These are phyloP conservation scores for Populus nigra DNA, from an alignment of 345 rosid genomes.

Conservation along the genomic window DNA sequence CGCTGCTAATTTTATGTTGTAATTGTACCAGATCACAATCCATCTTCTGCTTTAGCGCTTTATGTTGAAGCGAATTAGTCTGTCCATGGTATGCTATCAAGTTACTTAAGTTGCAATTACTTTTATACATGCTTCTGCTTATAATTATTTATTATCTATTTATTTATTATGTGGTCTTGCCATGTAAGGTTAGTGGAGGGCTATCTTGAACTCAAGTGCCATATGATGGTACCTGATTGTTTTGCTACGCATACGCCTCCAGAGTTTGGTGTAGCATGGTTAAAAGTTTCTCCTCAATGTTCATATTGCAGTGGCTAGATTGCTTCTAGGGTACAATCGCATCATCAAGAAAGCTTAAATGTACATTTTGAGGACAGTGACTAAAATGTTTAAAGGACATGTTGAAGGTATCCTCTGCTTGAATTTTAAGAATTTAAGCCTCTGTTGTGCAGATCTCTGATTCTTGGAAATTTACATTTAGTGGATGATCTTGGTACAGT, in stretches of 20 bases:
- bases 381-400: neutral
- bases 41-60: conserved; percentile 41
- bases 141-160: neutral
- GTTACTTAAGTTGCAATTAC: conserved; percentile 3
- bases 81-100: conserved; percentile 26
- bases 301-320: conserved; percentile 4
- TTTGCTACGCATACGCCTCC: neutral
- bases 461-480: neutral
- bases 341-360: conserved; percentile 9
- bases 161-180: neutral
- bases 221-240: conserved; percentile 5
- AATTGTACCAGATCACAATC: conserved; percentile 33
- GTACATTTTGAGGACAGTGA: conserved; percentile 8
- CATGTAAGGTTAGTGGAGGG: conserved; percentile 34
- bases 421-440: conserved; percentile 1
- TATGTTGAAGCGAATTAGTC: conserved; percentile 27
- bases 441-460: conserved; percentile 1
- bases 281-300: conserved; percentile 8
- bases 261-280: neutral
- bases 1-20: conserved; percentile 6
- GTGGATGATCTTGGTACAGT: neutral
- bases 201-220: neutral
- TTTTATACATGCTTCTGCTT: neutral
- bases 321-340: conserved; percentile 5
- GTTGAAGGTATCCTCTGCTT: neutral